Conservation (phyloP, 1,284 basidiomycete species). For the Apiotrichum akiyoshidainum region DNA sequence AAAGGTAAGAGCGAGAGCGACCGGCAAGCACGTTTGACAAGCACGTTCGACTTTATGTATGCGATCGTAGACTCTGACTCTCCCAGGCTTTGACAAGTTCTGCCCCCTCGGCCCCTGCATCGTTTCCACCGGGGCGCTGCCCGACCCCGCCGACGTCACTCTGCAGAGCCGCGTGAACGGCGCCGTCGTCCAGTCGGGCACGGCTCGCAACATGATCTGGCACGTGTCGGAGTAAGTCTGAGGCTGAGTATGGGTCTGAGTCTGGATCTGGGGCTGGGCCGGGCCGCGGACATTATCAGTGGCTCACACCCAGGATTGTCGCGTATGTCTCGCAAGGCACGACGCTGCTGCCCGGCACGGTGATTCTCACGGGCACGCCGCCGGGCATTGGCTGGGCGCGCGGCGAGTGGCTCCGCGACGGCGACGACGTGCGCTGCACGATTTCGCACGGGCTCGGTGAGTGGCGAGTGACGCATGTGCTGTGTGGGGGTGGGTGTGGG, state of each 20-base stretch:
- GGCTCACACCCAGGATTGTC: slow-evolving; percentile 43
- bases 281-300: neutral
- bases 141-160: slow-evolving; percentile 66
- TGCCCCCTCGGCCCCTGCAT: slow-evolving; percentile 69
- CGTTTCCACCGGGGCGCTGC: slow-evolving; percentile 63
- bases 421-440: slow-evolving; percentile 67
- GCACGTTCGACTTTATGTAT: neutral
- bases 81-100: slow-evolving; percentile 51
- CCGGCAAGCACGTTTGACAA: neutral
- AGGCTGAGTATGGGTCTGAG: too few species aligned
- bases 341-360: slow-evolving; percentile 72
- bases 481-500: neutral
- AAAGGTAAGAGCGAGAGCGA: slow-evolving; percentile 59
- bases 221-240: slow-evolving; percentile 26
- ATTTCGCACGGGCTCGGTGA: slow-evolving; percentile 32
- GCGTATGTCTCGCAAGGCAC: slow-evolving; percentile 77
- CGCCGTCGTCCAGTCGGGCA: slow-evolving; percentile 66
- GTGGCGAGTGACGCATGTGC: slow-evolving; percentile 26
- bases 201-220: slow-evolving; percentile 53
- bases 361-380: slow-evolving; percentile 76
- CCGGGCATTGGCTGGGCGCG: slow-evolving; percentile 69
- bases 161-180: slow-evolving; percentile 70
- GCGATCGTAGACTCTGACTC: slow-evolving; percentile 54
- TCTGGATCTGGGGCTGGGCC: neutral
- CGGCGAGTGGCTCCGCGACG: slow-evolving; percentile 67